phyloP scores from a whole-genome alignment of 2,329 filamentous ascomycete species.

The Didymella exigua region DNA sequence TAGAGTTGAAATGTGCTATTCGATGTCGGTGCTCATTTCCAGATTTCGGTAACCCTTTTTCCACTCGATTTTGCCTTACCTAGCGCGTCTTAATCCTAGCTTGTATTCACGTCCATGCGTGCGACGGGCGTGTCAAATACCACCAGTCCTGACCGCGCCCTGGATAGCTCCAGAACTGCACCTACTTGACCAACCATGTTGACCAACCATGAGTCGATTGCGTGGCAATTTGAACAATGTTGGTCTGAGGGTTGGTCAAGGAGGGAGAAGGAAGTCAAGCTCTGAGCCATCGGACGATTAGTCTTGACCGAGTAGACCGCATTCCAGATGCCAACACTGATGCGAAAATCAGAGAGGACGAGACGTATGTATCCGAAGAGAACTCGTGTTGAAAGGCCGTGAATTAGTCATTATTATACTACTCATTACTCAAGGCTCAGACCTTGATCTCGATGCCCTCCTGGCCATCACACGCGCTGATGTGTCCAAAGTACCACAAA shows the following conservation, averaged over 20 bases:
- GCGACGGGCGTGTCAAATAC: background rate
- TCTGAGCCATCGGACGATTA: background rate
- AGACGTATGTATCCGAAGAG: background rate
- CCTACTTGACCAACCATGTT: background rate
- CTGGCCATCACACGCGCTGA: conserved; percentile 39
- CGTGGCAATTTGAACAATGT: background rate
- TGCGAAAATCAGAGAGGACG: background rate
- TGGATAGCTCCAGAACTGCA: background rate
- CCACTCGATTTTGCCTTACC: background rate
- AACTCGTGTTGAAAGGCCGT: background rate
- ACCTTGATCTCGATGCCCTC: conserved; percentile 36
- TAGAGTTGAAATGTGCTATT: too few relatives aligned
- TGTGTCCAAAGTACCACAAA: conserved; percentile 45
- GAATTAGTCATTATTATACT: conserved; percentile 1
- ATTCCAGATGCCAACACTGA: background rate
- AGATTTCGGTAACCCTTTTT: background rate
- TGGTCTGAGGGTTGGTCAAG: too few relatives aligned
- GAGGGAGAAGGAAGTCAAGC: background rate
- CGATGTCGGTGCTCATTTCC: too few relatives aligned
- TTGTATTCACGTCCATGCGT: background rate
- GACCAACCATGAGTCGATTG: background rate
- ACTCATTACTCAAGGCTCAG: background rate
- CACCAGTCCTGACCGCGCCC: background rate
- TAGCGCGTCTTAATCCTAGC: background rate
- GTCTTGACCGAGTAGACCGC: background rate